phyloP scores from a whole-genome alignment of 2,329 filamentous ascomycete species.

The Epichloe glyceriae region DNA sequence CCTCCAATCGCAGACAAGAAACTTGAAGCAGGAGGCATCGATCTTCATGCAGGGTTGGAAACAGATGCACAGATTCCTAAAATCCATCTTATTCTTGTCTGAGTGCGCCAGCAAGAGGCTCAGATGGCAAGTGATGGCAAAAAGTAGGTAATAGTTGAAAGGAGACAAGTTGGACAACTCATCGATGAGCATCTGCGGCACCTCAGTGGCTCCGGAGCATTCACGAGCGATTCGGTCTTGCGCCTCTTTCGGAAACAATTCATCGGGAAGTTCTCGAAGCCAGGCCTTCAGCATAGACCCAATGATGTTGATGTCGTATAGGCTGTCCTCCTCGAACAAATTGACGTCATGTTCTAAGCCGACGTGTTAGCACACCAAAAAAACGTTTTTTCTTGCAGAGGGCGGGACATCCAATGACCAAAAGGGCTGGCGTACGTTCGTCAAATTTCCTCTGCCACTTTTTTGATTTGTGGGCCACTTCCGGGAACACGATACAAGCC shows the following conservation, averaged over 20 bases:
- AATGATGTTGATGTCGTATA: constrained; percentile 94
- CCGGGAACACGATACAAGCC: constrained; percentile 87
- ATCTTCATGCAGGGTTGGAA: constrained; percentile 97
- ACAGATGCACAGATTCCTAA: constrained; percentile 88
- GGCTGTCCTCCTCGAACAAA: constrained; percentile 71
- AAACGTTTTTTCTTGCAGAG: background rate
- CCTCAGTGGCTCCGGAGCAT: constrained; percentile 64
- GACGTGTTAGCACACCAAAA: background rate
- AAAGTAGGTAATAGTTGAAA: constrained; percentile 95
- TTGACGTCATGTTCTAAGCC: constrained; percentile 69
- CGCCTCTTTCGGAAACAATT: constrained; percentile 74
- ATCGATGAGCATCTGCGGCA: constrained; percentile 76
- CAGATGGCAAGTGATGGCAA: constrained; percentile 92
- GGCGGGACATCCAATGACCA: background rate
- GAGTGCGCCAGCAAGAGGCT: constrained; percentile 83
- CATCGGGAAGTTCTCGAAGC: constrained; percentile 88
- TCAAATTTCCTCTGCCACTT: constrained; percentile 91
- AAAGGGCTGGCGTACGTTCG: constrained; percentile 41
- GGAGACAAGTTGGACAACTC: constrained; percentile 89
- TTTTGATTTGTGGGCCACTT: constrained; percentile 79
- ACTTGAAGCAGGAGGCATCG: constrained; percentile 88
- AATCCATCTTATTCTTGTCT: constrained; percentile 97
- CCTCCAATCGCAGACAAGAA: constrained; percentile 88
- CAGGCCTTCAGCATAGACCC: constrained; percentile 94
- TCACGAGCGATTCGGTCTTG: constrained; percentile 72